Conservation (phyloP, 1,139 yeast genomes). For the Scheffersomyces segobiensis region DNA sequence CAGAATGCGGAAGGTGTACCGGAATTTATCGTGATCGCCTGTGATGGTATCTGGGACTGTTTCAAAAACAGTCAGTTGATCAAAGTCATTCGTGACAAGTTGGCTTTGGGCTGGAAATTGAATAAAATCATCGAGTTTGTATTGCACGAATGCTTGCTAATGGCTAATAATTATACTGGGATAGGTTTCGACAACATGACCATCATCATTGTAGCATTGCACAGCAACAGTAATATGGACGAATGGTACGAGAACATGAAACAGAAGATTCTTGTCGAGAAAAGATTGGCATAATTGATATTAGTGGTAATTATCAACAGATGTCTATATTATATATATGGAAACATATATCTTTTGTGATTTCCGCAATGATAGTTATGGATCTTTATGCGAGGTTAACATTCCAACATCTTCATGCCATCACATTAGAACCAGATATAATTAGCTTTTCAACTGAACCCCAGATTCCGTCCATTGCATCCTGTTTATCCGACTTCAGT, state of each 20-base stretch:
- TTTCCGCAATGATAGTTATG: background rate
- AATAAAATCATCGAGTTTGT: conserved; percentile 60
- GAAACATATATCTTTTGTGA: background rate
- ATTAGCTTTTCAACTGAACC: background rate
- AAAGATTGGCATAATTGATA: conserved; percentile 15
- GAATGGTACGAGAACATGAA: conserved; percentile 63
- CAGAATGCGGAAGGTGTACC: conserved; percentile 35
- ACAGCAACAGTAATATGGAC: conserved; percentile 42
- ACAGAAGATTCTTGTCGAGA: conserved; percentile 49
- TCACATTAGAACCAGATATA: background rate
- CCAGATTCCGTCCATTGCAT: background rate
- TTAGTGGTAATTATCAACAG: background rate
- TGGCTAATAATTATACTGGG: conserved; percentile 74
- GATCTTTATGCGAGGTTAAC: background rate
- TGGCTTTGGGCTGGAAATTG: conserved; percentile 57
- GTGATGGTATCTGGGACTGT: conserved; percentile 85
- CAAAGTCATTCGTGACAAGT: conserved; percentile 54
- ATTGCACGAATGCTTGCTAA: conserved; percentile 65
- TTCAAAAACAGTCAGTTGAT: conserved; percentile 60
- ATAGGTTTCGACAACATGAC: conserved; percentile 85
- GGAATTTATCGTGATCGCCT: conserved; percentile 67
- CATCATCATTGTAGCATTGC: conserved; percentile 61
- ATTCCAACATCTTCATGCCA: background rate
- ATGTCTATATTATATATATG: background rate
- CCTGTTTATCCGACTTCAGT: background rate